A percentile compares a stretch with the other conserved stretches of the same genome.
phyloP scores from a whole-genome alignment of 2,329 filamentous ascomycete genomes.

The Fusarium sp. region DNA sequence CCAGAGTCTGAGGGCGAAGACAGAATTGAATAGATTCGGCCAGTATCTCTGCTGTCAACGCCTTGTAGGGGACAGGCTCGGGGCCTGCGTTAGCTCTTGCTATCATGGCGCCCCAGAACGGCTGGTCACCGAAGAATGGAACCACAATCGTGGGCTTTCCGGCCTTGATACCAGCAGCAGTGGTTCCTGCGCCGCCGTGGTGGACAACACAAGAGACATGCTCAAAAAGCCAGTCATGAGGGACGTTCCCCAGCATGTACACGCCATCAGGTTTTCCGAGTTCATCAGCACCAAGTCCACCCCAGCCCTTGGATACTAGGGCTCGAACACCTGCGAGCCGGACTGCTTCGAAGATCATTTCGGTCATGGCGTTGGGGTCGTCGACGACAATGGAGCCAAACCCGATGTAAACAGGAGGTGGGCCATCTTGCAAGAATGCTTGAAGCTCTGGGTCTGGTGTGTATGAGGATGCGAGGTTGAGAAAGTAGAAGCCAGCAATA shows the following conservation, averaged over 20 bases:
- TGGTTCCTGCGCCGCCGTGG: conserved; percentile 89
- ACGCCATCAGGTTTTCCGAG: conserved; percentile 79
- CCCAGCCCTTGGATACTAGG: conserved; percentile 89
- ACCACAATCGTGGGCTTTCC: conserved; percentile 86
- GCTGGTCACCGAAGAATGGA: conserved; percentile 89
- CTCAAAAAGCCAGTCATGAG: conserved; percentile 91
- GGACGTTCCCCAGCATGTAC: conserved; percentile 86
- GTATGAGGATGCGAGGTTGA: conserved; percentile 75
- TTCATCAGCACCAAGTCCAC: conserved; percentile 80
- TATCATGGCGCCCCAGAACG: conserved; percentile 86
- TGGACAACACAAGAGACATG: conserved; percentile 86
- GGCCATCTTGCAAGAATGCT: conserved; percentile 74
- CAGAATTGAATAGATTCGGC: conserved; percentile 73
- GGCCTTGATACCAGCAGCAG: conserved; percentile 84
- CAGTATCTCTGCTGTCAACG: conserved; percentile 74
- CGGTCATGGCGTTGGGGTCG: conserved; percentile 77
- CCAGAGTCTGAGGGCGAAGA: conserved; percentile 68
- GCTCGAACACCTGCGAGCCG: conserved; percentile 77
- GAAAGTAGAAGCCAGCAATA: conserved; percentile 82
- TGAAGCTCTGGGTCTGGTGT: conserved; percentile 74
- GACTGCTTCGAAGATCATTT: conserved; percentile 79
- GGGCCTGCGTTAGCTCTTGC: conserved; percentile 79
- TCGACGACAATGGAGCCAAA: conserved; percentile 88
- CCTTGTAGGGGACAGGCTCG: conserved; percentile 75
- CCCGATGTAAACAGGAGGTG: conserved; percentile 83